phyloP scores from a whole-genome alignment of 2,329 filamentous ascomycete genomes.

The Alternaria conjuncta region DNA sequence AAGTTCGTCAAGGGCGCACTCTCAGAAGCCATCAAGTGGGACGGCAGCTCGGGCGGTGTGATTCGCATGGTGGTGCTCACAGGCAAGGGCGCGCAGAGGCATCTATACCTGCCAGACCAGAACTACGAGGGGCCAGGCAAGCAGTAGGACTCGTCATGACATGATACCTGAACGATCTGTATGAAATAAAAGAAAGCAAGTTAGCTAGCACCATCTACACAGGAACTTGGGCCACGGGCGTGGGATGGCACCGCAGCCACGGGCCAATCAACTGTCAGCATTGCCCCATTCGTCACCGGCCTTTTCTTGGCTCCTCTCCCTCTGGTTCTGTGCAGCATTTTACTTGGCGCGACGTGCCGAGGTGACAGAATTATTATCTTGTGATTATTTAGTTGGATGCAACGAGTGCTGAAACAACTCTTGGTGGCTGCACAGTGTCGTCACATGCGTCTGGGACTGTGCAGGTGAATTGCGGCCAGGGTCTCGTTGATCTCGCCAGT shows the following conservation, averaged over 20 bases:
- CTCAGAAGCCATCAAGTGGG: slow-evolving; percentile 97
- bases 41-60: slow-evolving; percentile 96
- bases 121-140: slow-evolving; percentile 79
- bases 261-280: slow-evolving; percentile 14
- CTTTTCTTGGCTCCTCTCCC: neutral
- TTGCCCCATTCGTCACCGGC: slow-evolving; percentile 8
- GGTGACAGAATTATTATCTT: neutral
- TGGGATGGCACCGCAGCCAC: slow-evolving; percentile 9
- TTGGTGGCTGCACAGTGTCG: slow-evolving; percentile 9
- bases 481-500: slow-evolving; percentile 22
- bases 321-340: neutral
- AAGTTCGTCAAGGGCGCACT: slow-evolving; percentile 91
- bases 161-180: slow-evolving; percentile 12
- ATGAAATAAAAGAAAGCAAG: slow-evolving; percentile 1
- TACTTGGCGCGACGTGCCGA: slow-evolving; percentile 7
- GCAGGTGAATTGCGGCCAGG: slow-evolving; percentile 26
- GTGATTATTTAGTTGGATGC: neutral
- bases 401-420: neutral
- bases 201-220: slow-evolving; percentile 6
- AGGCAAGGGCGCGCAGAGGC: slow-evolving; percentile 84
- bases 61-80: slow-evolving; percentile 98
- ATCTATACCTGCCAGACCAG: slow-evolving; percentile 89
- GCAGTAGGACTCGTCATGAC: slow-evolving; percentile 41
- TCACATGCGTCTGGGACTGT: slow-evolving; percentile 12
- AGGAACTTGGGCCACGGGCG: slow-evolving; percentile 10